Percentiles rank a stretch among this genome's conserved stretches.
phyloP scores from a whole-genome alignment of 371 early-diverging fungal species.

The Batkoa obscura region DNA sequence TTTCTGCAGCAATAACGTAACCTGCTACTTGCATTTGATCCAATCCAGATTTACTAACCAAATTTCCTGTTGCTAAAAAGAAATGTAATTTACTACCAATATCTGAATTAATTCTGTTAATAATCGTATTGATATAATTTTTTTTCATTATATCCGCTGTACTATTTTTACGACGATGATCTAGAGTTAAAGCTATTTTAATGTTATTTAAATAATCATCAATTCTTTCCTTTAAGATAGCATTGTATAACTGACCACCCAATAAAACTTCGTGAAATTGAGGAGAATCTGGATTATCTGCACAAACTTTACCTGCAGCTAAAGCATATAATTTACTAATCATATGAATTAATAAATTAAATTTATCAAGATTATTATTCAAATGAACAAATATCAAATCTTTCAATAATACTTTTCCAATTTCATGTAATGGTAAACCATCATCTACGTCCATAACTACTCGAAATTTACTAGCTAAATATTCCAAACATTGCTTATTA shows the following conservation, averaged over 20 bases:
- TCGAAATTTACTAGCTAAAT: conserved; percentile 84
- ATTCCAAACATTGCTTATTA: conserved; percentile 57
- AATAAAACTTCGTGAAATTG: conserved; percentile 92
- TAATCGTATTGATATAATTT: too few species aligned
- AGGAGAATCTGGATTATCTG: conserved; percentile 95
- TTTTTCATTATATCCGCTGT: too few species aligned
- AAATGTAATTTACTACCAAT: conserved; percentile 77
- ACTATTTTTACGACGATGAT: too few species aligned
- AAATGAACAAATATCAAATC: conserved; percentile 81
- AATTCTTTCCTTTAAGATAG: conserved; percentile 85
- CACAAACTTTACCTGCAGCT: conserved; percentile 75
- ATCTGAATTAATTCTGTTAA: conserved; percentile 35
- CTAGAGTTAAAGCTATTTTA: too few species aligned
- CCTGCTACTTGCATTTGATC: conserved; percentile 94
- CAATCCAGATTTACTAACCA: conserved; percentile 69
- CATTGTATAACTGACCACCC: conserved; percentile 77
- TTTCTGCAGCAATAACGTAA: conserved; percentile 95
- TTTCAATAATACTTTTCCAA: conserved; percentile 63
- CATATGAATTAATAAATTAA: conserved; percentile 80
- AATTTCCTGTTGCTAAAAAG: conserved; percentile 94
- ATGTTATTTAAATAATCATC: conserved; percentile 47
- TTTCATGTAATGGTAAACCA: conserved; percentile 52
- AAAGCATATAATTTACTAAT: conserved; percentile 87
- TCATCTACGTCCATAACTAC: conserved; percentile 63
- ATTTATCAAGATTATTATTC: conserved; percentile 68